These are phyloP conservation scores for Mallotus nudiflorus DNA, from an alignment of 345 rosid species.

Conservation along the genomic window DNA sequence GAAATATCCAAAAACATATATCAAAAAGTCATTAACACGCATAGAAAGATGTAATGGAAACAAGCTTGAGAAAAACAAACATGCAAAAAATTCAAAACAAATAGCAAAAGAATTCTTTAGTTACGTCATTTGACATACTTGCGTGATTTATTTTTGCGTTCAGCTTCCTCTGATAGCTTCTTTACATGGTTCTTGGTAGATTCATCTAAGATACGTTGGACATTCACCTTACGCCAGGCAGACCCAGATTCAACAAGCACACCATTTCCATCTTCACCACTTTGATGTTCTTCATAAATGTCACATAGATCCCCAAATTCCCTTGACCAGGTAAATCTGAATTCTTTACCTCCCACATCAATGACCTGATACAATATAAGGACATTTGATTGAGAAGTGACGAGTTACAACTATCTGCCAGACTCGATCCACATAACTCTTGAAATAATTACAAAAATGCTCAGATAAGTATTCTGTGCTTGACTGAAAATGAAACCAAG, in stretches of 20 bases:
- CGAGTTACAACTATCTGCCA: background rate
- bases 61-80: background rate
- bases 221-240: slow-evolving; percentile 92
- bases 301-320: slow-evolving; percentile 84
- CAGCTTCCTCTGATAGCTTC: slow-evolving; percentile 94
- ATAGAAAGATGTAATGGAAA: background rate
- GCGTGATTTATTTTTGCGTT: slow-evolving; percentile 74
- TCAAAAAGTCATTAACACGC: background rate
- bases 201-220: slow-evolving; percentile 89
- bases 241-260: slow-evolving; percentile 88
- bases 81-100: background rate
- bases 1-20: background rate
- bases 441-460: slow-evolving; percentile 8
- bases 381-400: slow-evolving; percentile 11
- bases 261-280: slow-evolving; percentile 82
- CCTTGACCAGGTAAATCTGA: slow-evolving; percentile 87
- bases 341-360: slow-evolving; percentile 90
- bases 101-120: background rate
- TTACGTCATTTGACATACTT: slow-evolving; percentile 51
- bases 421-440: background rate
- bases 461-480: background rate
- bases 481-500: no score
- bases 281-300: slow-evolving; percentile 78
- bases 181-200: slow-evolving; percentile 85
- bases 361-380: slow-evolving; percentile 60